Percentiles rank a stretch among this genome's conserved stretches.
These are phyloP conservation scores for Penicillium sp. DNA, from an alignment of 2,329 filamentous ascomycete species.

Conservation along the genomic window DNA sequence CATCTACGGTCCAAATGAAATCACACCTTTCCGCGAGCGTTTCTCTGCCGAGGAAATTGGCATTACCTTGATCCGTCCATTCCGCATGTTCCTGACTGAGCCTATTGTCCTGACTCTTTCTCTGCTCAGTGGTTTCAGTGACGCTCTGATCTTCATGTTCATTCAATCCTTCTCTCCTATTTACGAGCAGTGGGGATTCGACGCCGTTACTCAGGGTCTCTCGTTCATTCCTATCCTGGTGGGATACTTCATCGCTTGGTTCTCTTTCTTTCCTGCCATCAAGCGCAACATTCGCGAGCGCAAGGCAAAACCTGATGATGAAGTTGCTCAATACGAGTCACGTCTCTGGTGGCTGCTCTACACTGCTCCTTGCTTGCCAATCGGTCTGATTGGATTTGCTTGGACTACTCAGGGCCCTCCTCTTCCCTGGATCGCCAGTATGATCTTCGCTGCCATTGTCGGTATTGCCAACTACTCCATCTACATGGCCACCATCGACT, in stretches of 20 bases:
- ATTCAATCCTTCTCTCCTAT: conserved; percentile 60
- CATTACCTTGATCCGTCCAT: conserved; percentile 57
- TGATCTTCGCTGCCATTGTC: conserved; percentile 58
- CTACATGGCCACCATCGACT: conserved; percentile 65
- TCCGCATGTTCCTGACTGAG: conserved; percentile 62
- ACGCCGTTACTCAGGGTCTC: conserved; percentile 45
- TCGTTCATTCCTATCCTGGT: conserved; percentile 55
- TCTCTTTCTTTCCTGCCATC: conserved; percentile 55
- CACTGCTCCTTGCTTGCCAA: conserved; percentile 55
- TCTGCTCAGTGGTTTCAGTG: conserved; percentile 60
- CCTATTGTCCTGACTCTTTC: conserved; percentile 62
- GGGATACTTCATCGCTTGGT: conserved; percentile 59
- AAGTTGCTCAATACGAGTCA: conserved; percentile 61
- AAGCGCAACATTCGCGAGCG: conserved; percentile 46
- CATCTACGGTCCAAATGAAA: conserved; percentile 69
- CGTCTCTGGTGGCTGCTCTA: conserved; percentile 60
- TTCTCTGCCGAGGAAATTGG: conserved; percentile 58
- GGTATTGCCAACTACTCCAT: conserved; percentile 62
- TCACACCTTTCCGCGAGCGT: conserved; percentile 56
- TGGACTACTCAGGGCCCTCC: conserved; percentile 56
- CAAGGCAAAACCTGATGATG: conserved; percentile 44
- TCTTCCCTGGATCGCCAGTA: conserved; percentile 59
- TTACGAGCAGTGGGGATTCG: conserved; percentile 58
- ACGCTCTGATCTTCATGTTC: conserved; percentile 65
- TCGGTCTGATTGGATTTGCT: conserved; percentile 61